These are phyloP conservation scores for Herpetomonas muscarum DNA, from an alignment of 208 protist species.

Conservation along the genomic window DNA sequence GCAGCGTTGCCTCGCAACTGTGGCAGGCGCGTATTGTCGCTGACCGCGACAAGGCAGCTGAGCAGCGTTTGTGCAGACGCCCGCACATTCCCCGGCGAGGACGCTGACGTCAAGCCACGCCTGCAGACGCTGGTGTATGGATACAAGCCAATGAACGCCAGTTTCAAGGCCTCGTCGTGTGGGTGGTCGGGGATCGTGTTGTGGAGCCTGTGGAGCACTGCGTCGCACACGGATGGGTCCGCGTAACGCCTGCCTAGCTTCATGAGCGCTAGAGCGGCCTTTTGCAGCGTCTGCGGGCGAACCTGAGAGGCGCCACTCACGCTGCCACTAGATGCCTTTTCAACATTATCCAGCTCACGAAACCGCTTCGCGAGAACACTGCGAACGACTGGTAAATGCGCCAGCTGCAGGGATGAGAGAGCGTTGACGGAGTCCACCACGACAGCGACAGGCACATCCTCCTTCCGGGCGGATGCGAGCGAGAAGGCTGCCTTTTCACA, in stretches of 20 bases:
- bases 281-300: conserved; percentile 39
- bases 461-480: conserved; percentile 30
- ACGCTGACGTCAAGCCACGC: too few species aligned
- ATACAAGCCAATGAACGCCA: conserved; percentile 53
- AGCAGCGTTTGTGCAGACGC: too few species aligned
- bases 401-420: conserved; percentile 41
- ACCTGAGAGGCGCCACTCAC: background rate
- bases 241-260: conserved; percentile 32
- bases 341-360: conserved; percentile 23
- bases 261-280: conserved; percentile 45
- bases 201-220: conserved; percentile 36
- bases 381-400: conserved; percentile 33
- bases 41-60: too few species aligned
- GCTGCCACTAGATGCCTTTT: background rate
- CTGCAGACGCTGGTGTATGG: conserved; percentile 19
- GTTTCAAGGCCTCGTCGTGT: conserved; percentile 28
- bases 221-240: conserved; percentile 10
- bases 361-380: conserved; percentile 39
- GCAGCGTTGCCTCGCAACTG: too few species aligned
- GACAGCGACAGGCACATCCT: conserved; percentile 21
- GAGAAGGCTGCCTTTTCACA: conserved; percentile 62
- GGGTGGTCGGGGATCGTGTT: conserved; percentile 2
- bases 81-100: too few species aligned
- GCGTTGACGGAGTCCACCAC: conserved; percentile 44
- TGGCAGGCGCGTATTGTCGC: too few species aligned